Evolutionary conservation across 2,329 filamentous ascomycete genomes (phyloP).

Genomic region (Pleurostoma richardsiae): DNA sequence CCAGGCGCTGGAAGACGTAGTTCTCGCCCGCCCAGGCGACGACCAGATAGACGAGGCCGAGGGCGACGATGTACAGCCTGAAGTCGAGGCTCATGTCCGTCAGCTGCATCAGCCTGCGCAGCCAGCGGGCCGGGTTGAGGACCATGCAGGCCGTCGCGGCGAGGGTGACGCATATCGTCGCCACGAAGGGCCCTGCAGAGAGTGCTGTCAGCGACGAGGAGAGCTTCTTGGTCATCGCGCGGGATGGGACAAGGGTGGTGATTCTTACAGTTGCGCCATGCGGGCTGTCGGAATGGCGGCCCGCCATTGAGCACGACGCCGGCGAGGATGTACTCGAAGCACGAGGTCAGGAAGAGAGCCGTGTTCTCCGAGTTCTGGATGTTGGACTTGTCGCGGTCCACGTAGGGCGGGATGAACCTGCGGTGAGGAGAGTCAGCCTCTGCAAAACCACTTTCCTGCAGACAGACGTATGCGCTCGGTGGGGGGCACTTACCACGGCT

Average conservation of each 20-base stretch:
- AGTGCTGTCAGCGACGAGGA: constrained; percentile 11
- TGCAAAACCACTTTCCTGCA: too few species aligned
- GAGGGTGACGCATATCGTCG: constrained; percentile 66
- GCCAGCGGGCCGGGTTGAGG: constrained; percentile 63
- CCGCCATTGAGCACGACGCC: constrained; percentile 90
- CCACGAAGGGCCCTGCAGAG: constrained; percentile 70
- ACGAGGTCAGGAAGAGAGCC: constrained; percentile 80
- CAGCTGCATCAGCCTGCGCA: constrained; percentile 76
- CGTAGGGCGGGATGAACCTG: constrained; percentile 72
- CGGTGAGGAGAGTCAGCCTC: too few species aligned
- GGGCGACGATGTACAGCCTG: constrained; percentile 62
- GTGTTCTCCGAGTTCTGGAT: constrained; percentile 93
- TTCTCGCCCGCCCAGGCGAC: constrained; percentile 69
- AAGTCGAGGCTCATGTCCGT: constrained; percentile 72
- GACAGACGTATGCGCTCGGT: too few species aligned
- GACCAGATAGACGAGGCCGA: constrained; percentile 66
- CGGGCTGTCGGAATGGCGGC: constrained; percentile 77
- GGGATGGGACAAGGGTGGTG: constrained; percentile 1
- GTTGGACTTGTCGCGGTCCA: constrained; percentile 76
- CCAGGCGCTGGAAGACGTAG: constrained; percentile 63
- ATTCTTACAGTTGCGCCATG: constrained; percentile 69
- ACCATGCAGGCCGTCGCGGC: constrained; percentile 75
- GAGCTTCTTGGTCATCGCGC: not conserved
- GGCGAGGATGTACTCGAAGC: constrained; percentile 91
- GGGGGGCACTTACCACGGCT: constrained; percentile 61